Conservation (phyloP, 257 asterid species). For the Salvia splendens region DNA sequence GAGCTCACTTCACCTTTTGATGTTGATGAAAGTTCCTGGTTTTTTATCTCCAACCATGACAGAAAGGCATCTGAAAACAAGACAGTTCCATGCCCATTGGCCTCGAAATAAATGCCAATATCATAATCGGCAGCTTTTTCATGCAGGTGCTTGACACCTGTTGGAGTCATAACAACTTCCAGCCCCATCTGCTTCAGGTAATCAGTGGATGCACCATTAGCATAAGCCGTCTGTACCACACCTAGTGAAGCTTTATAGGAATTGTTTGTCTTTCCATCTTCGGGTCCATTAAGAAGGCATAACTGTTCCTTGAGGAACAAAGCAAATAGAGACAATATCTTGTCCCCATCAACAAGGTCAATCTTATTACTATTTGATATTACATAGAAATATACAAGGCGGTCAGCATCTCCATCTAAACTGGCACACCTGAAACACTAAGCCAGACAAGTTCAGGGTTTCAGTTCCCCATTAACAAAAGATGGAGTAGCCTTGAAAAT, state of each 20-base stretch:
- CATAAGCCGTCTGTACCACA: conserved; percentile 94
- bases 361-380: conserved; percentile 56
- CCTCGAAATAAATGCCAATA: conserved; percentile 91
- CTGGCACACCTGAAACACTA: conserved; percentile 94
- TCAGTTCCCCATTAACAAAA: conserved; percentile 16
- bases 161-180: conserved; percentile 78
- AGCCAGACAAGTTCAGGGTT: conserved; percentile 41
- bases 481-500: conserved; percentile 11
- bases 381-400: conserved; percentile 81
- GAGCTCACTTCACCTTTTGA: conserved; percentile 56
- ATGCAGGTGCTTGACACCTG: conserved; percentile 91
- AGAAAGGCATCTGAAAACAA: conserved; percentile 73
- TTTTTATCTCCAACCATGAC: conserved; percentile 57
- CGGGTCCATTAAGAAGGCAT: conserved; percentile 48
- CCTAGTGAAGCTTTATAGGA: conserved; percentile 56
- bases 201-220: conserved; percentile 92
- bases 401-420: conserved; percentile 97
- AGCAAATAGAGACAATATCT: conserved; percentile 88
- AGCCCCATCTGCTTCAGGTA: conserved; percentile 77
- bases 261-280: conserved; percentile 42
- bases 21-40: conserved; percentile 48
- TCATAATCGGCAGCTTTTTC: conserved; percentile 91
- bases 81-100: conserved; percentile 97
- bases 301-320: conserved; percentile 77
- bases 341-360: conserved; percentile 94